A percentile compares a stretch with the other conserved stretches of the same genome.
Evolutionary conservation across 306 rosid genomes (phyloP).

Genomic region (Pueraria montana): DNA sequence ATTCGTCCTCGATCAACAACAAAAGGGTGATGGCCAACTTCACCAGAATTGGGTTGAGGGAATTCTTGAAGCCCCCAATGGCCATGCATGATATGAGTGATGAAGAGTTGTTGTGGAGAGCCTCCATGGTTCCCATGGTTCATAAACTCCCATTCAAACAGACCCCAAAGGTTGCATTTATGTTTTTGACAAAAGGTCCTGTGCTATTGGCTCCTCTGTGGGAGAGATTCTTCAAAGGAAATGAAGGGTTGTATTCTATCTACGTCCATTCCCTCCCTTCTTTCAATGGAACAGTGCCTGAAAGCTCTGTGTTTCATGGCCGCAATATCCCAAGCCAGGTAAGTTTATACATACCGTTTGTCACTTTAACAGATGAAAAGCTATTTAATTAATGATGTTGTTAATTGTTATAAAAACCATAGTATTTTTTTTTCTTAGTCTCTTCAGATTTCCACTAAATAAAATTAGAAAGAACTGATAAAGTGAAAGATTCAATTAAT

Average conservation of each 20-base stretch:
- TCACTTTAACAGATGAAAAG: neutral
- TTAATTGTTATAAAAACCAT: too few relatives aligned
- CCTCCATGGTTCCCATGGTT: slow-evolving; percentile 67
- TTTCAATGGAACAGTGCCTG: too few relatives aligned
- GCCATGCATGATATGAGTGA: slow-evolving; percentile 76
- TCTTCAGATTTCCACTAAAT: neutral
- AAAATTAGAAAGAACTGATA: neutral
- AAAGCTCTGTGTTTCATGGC: too few relatives aligned
- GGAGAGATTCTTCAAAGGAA: slow-evolving; percentile 79
- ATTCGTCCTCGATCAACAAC: neutral
- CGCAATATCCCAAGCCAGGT: slow-evolving; percentile 75
- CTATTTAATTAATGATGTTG: neutral
- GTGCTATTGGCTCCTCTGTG: slow-evolving; percentile 79
- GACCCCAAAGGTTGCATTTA: slow-evolving; percentile 77
- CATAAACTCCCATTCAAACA: slow-evolving; percentile 50
- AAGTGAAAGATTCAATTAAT: neutral
- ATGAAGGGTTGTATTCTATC: too few relatives aligned
- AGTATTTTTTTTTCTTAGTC: neutral
- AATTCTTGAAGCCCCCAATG: slow-evolving; percentile 52
- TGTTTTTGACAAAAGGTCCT: slow-evolving; percentile 79
- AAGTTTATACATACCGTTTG: slow-evolving; percentile 21
- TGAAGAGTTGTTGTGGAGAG: slow-evolving; percentile 81
- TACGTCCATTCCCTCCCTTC: too few relatives aligned
- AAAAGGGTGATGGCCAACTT: neutral
- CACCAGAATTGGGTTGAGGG: slow-evolving; percentile 48